Base-by-base conservation (phyloP, 768 basidiomycete genomes). In the Podaxis pistillaris region DNA sequence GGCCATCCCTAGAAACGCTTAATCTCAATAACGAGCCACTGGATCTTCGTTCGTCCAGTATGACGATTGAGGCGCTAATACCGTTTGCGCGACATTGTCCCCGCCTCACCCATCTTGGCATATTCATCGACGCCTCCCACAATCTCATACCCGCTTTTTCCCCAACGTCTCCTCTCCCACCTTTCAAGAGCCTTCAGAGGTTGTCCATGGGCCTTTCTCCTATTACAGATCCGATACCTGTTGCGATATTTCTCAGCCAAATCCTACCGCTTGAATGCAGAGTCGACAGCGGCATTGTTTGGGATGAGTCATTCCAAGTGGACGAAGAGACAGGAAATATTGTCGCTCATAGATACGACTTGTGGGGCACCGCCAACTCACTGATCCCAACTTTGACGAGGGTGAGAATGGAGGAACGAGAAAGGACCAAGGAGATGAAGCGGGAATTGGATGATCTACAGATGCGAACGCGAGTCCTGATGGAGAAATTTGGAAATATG, bases 1-100 rank as follows among this genome's bases (percentile, higher is more conserved):
- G 80, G 79, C 79, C 79, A 4, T 72, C 74, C 13, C 63, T 80
- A 3, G 76, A 79, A 60, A 69, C 55, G 40, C 73, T 83, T 38
- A 63, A 74, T 17, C 66, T 83, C 6, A 80, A 79, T 58, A 72
- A 68, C 5, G 81, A 81, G 57, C 81, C 81, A 0, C 50, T 65
- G 1, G 66, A 71, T 24, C 28, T 70, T 28, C 50, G 66, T 13
- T 67, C 67, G 6, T 59, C 73, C 4, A 64, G 64, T 0, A 67
- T 78, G 11, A 75, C 75, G 1, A 59, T 78, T 8, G 63, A 65
- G 7, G 72, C 75, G 1, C 72, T 78, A 13, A 61, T 77, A 1
- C 76, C 75, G 13, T 76, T 77, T 49, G 75, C 76, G 0, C 67
- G 60, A 28, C 66, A 76, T 57, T 78, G 75, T 50, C 71, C 69